Conservation (phyloP, 495 filamentous ascomycete genomes). For the Xylaria scruposa region DNA sequence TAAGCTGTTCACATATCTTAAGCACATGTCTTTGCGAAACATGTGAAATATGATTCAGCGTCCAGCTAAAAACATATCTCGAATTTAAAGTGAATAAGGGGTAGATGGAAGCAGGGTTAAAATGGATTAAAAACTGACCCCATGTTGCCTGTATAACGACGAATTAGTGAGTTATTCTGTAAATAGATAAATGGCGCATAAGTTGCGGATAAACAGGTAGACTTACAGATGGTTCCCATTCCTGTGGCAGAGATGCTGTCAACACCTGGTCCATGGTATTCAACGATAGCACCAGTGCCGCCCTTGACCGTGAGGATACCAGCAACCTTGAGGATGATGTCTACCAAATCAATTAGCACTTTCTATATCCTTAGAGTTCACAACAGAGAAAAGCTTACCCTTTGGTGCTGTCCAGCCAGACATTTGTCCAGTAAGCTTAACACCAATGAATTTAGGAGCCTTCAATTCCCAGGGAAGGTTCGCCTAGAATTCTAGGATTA, state of each 20-base stretch:
- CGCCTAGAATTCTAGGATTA: too few species aligned
- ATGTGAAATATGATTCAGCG: neutral
- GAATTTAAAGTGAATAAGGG: neutral
- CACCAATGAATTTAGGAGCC: conserved; percentile 96
- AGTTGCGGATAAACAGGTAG: neutral
- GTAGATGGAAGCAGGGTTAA: neutral
- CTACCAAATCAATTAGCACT: conserved; percentile 50
- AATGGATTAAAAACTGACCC: conserved; percentile 44
- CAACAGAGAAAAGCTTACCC: conserved; percentile 51
- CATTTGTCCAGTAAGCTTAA: conserved; percentile 87
- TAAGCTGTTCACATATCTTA: neutral
- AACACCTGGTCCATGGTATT: conserved; percentile 91
- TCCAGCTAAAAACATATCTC: neutral
- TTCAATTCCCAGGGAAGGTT: conserved; percentile 99
- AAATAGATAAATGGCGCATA: neutral
- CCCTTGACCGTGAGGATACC: conserved; percentile 98
- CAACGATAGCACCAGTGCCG: conserved; percentile 95
- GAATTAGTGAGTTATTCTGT: neutral
- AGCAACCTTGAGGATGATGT: conserved; percentile 98
- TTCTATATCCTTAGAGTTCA: neutral
- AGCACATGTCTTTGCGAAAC: neutral
- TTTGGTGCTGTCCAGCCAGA: conserved; percentile 96
- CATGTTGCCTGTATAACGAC: conserved; percentile 62
- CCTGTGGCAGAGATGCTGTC: conserved; percentile 67
- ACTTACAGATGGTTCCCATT: conserved; percentile 67